Evolutionary conservation across 257 asterid species (phyloP).

Genomic region (Phtheirospermum japonicum): DNA sequence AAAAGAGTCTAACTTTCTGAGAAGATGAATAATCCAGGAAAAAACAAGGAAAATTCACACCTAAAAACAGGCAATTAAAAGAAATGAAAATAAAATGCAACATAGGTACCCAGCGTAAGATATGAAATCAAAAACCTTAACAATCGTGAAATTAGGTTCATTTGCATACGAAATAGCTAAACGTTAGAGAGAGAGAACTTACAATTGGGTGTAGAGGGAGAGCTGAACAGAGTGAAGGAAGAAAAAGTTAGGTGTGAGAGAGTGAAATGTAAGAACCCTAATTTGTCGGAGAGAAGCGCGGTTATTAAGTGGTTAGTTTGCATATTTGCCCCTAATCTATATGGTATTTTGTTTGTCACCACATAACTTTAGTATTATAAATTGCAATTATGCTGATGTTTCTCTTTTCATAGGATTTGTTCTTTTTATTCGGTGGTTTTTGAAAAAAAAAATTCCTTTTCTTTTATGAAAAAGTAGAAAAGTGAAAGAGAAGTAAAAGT

Average conservation of each 20-base stretch:
- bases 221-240: conserved; percentile 35
- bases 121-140: conserved; percentile 9
- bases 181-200: conserved; percentile 32
- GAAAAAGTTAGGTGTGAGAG: conserved; percentile 22
- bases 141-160: neutral
- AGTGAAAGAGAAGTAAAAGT: too few relatives aligned
- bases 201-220: conserved; percentile 29
- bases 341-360: conserved; percentile 20
- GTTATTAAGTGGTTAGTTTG: conserved; percentile 38
- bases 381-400: too few relatives aligned
- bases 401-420: too few relatives aligned
- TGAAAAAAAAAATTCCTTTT: too few relatives aligned
- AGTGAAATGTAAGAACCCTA: conserved; percentile 63
- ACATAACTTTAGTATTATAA: neutral
- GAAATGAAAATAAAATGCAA: conserved; percentile 4
- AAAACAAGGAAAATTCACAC: neutral
- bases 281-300: conserved; percentile 57
- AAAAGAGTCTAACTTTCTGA: neutral
- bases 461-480: too few relatives aligned
- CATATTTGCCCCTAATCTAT: conserved; percentile 30
- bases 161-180: neutral
- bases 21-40: neutral
- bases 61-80: neutral
- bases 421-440: too few relatives aligned
- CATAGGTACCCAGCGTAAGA: conserved; percentile 15